A percentile compares a stretch with the other conserved stretches of the same genome.
Conservation (phyloP, 768 basidiomycete species). For the Coprinellus aureogranulatus region DNA sequence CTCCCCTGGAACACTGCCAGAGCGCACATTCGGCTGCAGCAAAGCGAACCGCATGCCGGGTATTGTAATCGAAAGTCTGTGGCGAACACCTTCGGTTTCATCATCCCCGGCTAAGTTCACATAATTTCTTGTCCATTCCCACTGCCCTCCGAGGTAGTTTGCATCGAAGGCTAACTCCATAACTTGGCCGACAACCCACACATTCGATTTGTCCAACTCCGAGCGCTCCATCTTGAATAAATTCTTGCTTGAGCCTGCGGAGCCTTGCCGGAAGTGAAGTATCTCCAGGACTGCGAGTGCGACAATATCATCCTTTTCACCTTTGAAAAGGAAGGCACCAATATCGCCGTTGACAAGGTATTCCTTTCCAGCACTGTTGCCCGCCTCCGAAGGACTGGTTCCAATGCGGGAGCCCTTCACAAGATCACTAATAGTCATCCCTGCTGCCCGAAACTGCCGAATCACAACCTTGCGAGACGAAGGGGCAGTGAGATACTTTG, state of each 20-base stretch:
- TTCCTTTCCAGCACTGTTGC: no score
- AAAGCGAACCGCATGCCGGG: no score
- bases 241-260: neutral
- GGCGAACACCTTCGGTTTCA: no score
- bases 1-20: no score
- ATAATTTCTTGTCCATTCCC: constrained; percentile 11
- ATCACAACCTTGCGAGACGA: constrained; percentile 1
- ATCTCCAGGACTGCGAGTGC: constrained; percentile 10
- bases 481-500: neutral
- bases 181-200: constrained; percentile 4
- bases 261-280: constrained; percentile 3
- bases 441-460: constrained; percentile 10
- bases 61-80: no score
- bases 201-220: neutral
- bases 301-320: neutral
- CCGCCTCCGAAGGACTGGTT: neutral
- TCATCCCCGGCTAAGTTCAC: no score
- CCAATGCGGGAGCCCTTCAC: neutral
- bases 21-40: no score
- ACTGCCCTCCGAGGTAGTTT: no score
- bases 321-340: constrained; percentile 7
- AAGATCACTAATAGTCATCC: no score
- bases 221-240: neutral
- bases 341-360: neutral
- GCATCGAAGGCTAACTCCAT: no score